A percentile compares a stretch with the other conserved stretches of the same genome.
Evolutionary conservation across 108 stramenopile species (phyloP).

Genomic region (Seminavis robusta): DNA sequence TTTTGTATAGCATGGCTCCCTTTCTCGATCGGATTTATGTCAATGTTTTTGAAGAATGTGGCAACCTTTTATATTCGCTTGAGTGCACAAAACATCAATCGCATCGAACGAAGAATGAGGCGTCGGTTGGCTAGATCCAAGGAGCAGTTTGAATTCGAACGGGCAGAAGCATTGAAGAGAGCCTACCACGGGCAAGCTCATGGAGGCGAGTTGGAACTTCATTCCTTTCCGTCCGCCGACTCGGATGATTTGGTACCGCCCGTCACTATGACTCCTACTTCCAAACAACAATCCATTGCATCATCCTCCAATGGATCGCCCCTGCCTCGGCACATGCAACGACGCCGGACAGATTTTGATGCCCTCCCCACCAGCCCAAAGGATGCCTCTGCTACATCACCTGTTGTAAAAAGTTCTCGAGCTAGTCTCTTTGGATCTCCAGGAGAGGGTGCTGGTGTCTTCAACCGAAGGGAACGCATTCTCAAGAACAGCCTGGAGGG

Average conservation of each 20-base stretch:
- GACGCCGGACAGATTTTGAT: not conserved
- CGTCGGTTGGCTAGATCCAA: conserved; percentile 46
- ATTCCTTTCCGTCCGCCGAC: not conserved
- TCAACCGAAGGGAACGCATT: conserved; percentile 20
- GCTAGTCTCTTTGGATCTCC: not conserved
- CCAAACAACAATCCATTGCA: not conserved
- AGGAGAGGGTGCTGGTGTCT: not conserved
- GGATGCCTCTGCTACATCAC: conserved; percentile 1
- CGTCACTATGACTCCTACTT: not conserved
- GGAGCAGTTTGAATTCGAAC: conserved; percentile 40
- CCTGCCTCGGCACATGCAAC: no score
- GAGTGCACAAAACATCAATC: conserved; percentile 61
- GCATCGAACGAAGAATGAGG: conserved; percentile 65
- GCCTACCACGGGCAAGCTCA: conserved; percentile 44
- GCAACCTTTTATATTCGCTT: conserved; percentile 81
- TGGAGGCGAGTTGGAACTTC: no score
- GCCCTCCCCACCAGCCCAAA: not conserved
- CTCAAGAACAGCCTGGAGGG: conserved; percentile 14
- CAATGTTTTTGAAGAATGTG: conserved; percentile 65
- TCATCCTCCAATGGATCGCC: not conserved
- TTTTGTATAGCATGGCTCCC: conserved; percentile 85
- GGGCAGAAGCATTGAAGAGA: conserved; percentile 26
- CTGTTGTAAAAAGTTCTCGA: conserved; percentile 6
- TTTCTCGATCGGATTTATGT: conserved; percentile 78
- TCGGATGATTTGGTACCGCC: not conserved